phyloP scores from a whole-genome alignment of 257 asterid genomes.

The Petunia axillaris region DNA sequence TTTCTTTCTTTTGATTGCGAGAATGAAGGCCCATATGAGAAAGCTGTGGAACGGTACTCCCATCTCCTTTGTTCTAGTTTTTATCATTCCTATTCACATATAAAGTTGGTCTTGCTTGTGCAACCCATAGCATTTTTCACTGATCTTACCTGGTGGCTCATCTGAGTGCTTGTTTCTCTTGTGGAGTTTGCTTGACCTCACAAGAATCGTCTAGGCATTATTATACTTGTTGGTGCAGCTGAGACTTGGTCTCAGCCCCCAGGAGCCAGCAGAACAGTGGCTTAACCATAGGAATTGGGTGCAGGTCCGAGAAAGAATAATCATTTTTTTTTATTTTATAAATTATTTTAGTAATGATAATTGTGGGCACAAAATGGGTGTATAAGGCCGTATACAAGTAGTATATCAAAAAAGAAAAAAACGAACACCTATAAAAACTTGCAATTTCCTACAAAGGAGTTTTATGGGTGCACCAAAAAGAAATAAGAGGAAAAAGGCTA shows the following conservation, averaged over 20 bases:
- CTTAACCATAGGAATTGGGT: slow-evolving; percentile 5
- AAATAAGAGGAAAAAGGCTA: too few species aligned
- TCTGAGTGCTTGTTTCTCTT: not conserved
- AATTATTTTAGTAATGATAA: too few species aligned
- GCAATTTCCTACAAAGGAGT: too few species aligned
- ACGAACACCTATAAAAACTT: too few species aligned
- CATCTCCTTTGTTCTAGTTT: slow-evolving; percentile 26
- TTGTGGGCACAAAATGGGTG: too few species aligned
- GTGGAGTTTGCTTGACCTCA: not conserved
- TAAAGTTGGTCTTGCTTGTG: slow-evolving; percentile 11
- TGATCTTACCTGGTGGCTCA: not conserved
- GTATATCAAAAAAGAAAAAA: too few species aligned
- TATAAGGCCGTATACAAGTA: too few species aligned
- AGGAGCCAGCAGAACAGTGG: not conserved
- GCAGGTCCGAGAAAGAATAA: not conserved
- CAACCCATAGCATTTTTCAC: not conserved
- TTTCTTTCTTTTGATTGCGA: slow-evolving; percentile 95
- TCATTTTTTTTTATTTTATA: not conserved
- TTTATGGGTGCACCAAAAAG: too few species aligned
- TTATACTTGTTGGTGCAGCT: slow-evolving; percentile 4
- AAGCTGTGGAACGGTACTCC: slow-evolving; percentile 82
- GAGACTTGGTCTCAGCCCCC: not conserved
- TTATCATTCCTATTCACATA: not conserved
- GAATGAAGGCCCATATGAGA: slow-evolving; percentile 90
- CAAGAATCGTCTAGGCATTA: not conserved